phyloP scores from a whole-genome alignment of 192 early-diverging fungal genomes.

The Backusella luteola region DNA sequence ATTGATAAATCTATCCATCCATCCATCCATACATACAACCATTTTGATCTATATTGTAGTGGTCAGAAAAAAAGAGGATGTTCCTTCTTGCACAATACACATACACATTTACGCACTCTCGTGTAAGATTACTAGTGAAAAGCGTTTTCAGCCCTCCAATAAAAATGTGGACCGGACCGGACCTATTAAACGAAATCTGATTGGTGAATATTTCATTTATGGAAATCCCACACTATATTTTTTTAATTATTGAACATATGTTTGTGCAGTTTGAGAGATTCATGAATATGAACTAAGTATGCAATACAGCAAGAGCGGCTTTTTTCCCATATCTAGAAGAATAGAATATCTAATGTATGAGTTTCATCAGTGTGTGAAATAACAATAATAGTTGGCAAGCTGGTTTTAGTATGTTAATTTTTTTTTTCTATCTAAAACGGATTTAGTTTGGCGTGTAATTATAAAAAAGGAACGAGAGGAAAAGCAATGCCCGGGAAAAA shows the following conservation, averaged over 20 bases:
- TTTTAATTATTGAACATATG: too few relatives aligned
- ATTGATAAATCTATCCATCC: background rate
- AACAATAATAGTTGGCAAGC: background rate
- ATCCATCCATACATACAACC: constrained; percentile 24
- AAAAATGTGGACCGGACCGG: background rate
- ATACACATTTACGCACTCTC: background rate
- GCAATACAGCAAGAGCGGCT: too few relatives aligned
- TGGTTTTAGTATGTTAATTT: background rate
- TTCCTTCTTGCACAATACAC: constrained; percentile 4
- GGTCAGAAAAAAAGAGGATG: constrained; percentile 11
- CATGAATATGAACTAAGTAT: too few relatives aligned
- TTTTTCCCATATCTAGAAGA: too few relatives aligned
- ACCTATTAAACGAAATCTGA: background rate
- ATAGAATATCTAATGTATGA: background rate
- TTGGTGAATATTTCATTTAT: background rate
- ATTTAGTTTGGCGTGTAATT: background rate
- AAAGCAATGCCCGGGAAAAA: background rate
- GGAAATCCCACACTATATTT: background rate
- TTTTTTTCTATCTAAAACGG: background rate
- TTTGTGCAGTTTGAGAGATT: too few relatives aligned
- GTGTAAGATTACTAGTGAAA: too few relatives aligned
- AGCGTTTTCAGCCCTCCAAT: background rate
- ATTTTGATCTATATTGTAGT: constrained; percentile 12
- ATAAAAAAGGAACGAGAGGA: background rate
- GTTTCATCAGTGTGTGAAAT: too few relatives aligned